A percentile compares a stretch with the other conserved stretches of the same genome.
These are phyloP conservation scores for Xerocomellus amylosporus DNA, from an alignment of 768 basidiomycete species.

Conservation along the genomic window DNA sequence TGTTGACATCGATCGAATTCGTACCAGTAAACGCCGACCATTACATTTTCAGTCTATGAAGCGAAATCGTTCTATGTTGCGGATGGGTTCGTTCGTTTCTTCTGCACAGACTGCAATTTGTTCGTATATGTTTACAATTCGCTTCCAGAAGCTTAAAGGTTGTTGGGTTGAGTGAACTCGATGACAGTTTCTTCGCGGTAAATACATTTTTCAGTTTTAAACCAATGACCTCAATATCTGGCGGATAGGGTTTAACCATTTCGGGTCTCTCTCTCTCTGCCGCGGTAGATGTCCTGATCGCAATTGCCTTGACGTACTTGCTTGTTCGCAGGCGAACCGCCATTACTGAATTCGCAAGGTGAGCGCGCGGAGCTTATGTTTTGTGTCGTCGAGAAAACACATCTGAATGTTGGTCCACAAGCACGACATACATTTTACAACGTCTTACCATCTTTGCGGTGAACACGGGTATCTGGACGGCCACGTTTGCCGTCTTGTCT, in stretches of 20 bases:
- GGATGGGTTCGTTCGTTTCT: slow-evolving; percentile 7
- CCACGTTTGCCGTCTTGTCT: slow-evolving; percentile 35
- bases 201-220: background rate
- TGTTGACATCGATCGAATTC: background rate
- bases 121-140: background rate
- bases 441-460: slow-evolving; percentile 12
- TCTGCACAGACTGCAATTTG: background rate
- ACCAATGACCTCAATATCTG: background rate
- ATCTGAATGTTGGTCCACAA: background rate
- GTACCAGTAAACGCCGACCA: background rate
- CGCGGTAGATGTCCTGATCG: slow-evolving; percentile 4
- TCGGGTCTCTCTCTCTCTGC: background rate
- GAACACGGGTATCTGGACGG: slow-evolving; percentile 43
- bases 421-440: slow-evolving; percentile 4
- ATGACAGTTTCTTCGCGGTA: background rate
- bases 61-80: background rate
- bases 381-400: too few species aligned
- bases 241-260: background rate
- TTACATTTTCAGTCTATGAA: background rate
- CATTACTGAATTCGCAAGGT: background rate
- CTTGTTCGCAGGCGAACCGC: background rate
- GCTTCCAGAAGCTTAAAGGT: background rate
- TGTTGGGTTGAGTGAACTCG: background rate
- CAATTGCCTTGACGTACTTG: slow-evolving; percentile 9
- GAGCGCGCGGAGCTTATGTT: background rate